Percentiles rank a stretch among this genome's conserved stretches.
These are phyloP conservation scores for Lentinula novae-zelandiae DNA, from an alignment of 1,284 basidiomycete species.

Conservation along the genomic window DNA sequence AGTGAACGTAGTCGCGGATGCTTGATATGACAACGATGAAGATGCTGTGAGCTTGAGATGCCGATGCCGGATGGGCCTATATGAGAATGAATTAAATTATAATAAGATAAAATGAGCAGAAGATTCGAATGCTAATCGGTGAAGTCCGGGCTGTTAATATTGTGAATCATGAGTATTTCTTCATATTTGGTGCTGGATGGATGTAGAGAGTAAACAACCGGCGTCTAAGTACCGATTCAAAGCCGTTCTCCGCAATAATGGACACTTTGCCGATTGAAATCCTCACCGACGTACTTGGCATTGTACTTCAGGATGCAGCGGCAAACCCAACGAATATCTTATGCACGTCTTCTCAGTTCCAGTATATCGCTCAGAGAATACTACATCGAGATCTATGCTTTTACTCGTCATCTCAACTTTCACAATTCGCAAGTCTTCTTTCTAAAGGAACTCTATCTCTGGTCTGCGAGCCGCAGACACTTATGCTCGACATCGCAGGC, in stretches of 20 bases:
- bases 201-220: neutral
- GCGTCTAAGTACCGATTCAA: neutral
- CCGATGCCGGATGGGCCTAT: too few relatives aligned
- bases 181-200: neutral
- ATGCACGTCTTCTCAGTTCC: conserved; percentile 13
- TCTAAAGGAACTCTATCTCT: conserved; percentile 10
- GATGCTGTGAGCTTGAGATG: too few relatives aligned
- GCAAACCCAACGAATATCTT: conserved; percentile 4
- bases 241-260: neutral
- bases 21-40: too few relatives aligned
- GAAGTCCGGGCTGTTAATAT: too few relatives aligned
- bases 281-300: conserved; percentile 16
- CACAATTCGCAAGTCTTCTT: conserved; percentile 21
- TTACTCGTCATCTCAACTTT: conserved; percentile 26
- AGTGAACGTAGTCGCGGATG: too few relatives aligned
- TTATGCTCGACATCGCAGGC: conserved; percentile 27
- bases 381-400: conserved; percentile 21
- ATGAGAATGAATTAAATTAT: too few relatives aligned
- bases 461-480: conserved; percentile 22
- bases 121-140: too few relatives aligned
- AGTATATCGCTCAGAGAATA: conserved; percentile 8
- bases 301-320: conserved; percentile 13
- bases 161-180: neutral
- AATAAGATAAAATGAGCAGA: too few relatives aligned
- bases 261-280: conserved; percentile 23